Conservation (phyloP, 805 yeast genomes). For the Candida nemodendra region DNA sequence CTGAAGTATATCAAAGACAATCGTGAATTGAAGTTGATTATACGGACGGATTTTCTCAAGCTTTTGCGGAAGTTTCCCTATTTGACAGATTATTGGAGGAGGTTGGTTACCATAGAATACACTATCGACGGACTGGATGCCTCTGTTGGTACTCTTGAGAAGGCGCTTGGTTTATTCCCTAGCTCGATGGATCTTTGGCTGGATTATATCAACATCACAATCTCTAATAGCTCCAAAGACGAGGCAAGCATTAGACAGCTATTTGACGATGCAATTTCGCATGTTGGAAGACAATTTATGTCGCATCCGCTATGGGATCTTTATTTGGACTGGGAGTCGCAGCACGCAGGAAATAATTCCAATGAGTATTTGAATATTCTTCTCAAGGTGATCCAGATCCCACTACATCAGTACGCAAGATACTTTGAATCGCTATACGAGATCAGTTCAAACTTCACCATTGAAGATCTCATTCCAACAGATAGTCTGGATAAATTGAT, state of each 20-base stretch:
- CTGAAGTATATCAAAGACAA: conserved; percentile 14
- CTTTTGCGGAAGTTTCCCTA: conserved; percentile 57
- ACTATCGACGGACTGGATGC: conserved; percentile 53
- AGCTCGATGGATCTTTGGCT: conserved; percentile 65
- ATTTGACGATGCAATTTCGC: conserved; percentile 47
- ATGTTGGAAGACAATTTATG: conserved; percentile 69
- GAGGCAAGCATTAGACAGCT: conserved; percentile 35
- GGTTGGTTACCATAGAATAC: conserved; percentile 52
- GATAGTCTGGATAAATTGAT: conserved; percentile 31
- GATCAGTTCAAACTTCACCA: conserved; percentile 35
- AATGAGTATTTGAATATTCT: conserved; percentile 41
- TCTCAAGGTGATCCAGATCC: conserved; percentile 50
- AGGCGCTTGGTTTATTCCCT: conserved; percentile 51
- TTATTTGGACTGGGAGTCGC: conserved; percentile 60
- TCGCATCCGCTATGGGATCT: conserved; percentile 84
- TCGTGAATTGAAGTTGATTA: conserved; percentile 13
- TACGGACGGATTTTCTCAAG: conserved; percentile 35
- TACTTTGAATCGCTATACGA: conserved; percentile 56
- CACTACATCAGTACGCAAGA: conserved; percentile 83
- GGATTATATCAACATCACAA: conserved; percentile 57
- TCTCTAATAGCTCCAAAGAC: conserved; percentile 38
- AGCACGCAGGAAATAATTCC: conserved; percentile 33
- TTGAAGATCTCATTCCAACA: conserved; percentile 31
- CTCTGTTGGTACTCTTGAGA: conserved; percentile 45
- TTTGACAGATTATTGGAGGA: conserved; percentile 62